Evolutionary conservation across 495 filamentous ascomycete genomes (phyloP).

Genomic region (Xylaria venustula): DNA sequence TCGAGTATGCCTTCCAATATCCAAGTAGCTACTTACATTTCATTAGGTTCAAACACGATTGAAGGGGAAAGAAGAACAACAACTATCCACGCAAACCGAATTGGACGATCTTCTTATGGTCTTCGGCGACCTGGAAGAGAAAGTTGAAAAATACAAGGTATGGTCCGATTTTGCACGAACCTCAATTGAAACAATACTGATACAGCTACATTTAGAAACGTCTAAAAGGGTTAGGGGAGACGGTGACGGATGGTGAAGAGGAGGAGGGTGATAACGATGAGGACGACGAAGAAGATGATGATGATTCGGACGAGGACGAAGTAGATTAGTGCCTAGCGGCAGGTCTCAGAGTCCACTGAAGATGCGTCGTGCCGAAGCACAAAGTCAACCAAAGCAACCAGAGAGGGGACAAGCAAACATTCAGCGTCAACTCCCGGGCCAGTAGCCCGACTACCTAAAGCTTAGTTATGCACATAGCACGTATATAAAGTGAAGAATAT

Average conservation of each 20-base stretch:
- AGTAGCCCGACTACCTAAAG: no score
- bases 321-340: background rate
- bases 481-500: conserved; percentile 17
- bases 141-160: conserved; percentile 78
- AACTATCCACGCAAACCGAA: conserved; percentile 63
- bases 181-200: conserved; percentile 15
- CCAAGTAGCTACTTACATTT: conserved; percentile 5
- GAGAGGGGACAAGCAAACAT: background rate
- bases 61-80: conserved; percentile 63
- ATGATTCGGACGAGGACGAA: conserved; percentile 33
- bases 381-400: background rate
- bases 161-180: background rate
- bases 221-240: conserved; percentile 68
- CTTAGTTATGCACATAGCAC: conserved; percentile 15
- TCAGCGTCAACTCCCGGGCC: no score
- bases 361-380: background rate
- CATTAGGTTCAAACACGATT: conserved; percentile 34
- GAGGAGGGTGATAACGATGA: conserved; percentile 65
- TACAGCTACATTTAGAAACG: conserved; percentile 54
- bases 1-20: conserved; percentile 8
- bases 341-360: background rate
- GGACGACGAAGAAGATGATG: conserved; percentile 59
- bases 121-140: conserved; percentile 86
- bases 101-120: conserved; percentile 84
- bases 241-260: conserved; percentile 76